Evolutionary conservation across 768 basidiomycete genomes (phyloP).

Genomic region (Phaeolepiota aurea): DNA sequence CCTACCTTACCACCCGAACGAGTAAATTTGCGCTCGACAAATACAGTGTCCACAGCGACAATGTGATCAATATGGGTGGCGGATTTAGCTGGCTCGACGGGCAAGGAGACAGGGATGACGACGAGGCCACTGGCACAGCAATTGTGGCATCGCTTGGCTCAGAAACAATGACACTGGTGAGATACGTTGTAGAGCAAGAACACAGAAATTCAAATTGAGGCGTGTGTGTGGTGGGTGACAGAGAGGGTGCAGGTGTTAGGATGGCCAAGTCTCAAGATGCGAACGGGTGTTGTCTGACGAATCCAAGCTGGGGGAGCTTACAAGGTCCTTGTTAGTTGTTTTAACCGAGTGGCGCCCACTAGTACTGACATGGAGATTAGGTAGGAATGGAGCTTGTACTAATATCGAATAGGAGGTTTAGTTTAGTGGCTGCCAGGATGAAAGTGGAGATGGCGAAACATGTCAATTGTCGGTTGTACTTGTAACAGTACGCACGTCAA

Average conservation of each 20-base stretch:
- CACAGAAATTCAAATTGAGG: slow-evolving; percentile 60
- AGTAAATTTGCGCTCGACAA: slow-evolving; percentile 94
- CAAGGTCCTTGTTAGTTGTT: not conserved
- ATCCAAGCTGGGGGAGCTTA: slow-evolving; percentile 86
- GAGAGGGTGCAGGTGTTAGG: slow-evolving; percentile 61
- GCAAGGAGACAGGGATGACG: not conserved
- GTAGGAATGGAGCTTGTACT: slow-evolving; percentile 52
- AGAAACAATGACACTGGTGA: slow-evolving; percentile 69
- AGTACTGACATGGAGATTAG: slow-evolving; percentile 56
- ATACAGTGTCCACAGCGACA: slow-evolving; percentile 75
- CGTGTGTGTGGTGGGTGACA: slow-evolving; percentile 59
- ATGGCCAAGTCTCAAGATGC: slow-evolving; percentile 82
- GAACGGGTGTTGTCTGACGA: slow-evolving; percentile 75
- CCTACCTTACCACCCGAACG: slow-evolving; percentile 80
- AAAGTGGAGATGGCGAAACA: too few species aligned
- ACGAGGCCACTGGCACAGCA: not conserved
- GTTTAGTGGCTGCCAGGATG: slow-evolving; percentile 51
- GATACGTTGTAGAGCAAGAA: slow-evolving; percentile 58
- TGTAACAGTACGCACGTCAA: too few species aligned
- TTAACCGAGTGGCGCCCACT: not conserved
- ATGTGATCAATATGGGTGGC: slow-evolving; percentile 48
- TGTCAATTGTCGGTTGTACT: too few species aligned
- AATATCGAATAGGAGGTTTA: slow-evolving; percentile 74
- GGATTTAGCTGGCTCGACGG: not conserved
- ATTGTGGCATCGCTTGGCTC: not conserved